phyloP scores from a whole-genome alignment of 768 basidiomycete species.

The Tephrocybe sp. region DNA sequence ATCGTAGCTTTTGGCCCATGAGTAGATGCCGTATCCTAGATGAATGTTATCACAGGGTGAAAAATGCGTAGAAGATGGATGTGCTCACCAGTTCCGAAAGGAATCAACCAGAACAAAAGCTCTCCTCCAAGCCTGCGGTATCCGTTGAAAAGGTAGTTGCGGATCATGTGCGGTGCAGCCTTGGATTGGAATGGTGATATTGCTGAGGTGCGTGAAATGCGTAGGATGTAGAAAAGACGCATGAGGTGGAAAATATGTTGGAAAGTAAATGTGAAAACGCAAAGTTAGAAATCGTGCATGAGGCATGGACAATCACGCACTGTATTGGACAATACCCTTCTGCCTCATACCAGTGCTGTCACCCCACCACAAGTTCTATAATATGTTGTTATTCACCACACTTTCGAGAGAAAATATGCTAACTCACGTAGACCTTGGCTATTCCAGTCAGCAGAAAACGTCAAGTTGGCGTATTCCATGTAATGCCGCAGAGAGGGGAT shows the following conservation, averaged over 20 bases:
- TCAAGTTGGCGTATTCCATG: background rate
- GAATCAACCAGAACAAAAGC: slow-evolving; percentile 75
- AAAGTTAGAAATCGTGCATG: background rate
- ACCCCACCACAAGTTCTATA: slow-evolving; percentile 91
- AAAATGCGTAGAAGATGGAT: background rate
- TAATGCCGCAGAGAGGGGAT: background rate
- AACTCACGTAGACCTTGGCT: slow-evolving; percentile 85
- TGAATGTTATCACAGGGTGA: background rate
- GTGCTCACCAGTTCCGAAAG: slow-evolving; percentile 73
- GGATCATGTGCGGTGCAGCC: slow-evolving; percentile 68
- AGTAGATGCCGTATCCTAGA: slow-evolving; percentile 76
- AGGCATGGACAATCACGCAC: slow-evolving; percentile 48
- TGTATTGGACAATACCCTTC: slow-evolving; percentile 78
- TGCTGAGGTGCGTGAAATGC: slow-evolving; percentile 41
- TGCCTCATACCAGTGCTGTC: slow-evolving; percentile 61
- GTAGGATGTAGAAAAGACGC: no score
- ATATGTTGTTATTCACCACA: slow-evolving; percentile 1
- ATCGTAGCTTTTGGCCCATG: slow-evolving; percentile 75
- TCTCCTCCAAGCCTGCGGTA: slow-evolving; percentile 75
- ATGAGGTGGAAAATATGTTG: background rate
- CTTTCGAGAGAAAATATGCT: background rate
- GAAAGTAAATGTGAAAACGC: no score
- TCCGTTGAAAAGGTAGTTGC: slow-evolving; percentile 84
- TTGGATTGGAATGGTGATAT: slow-evolving; percentile 83
- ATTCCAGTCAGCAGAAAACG: background rate